Percentiles rank a stretch among this genome's conserved stretches.
Evolutionary conservation across 257 asterid genomes (phyloP).

Genomic region (Solanum chmielewskii): DNA sequence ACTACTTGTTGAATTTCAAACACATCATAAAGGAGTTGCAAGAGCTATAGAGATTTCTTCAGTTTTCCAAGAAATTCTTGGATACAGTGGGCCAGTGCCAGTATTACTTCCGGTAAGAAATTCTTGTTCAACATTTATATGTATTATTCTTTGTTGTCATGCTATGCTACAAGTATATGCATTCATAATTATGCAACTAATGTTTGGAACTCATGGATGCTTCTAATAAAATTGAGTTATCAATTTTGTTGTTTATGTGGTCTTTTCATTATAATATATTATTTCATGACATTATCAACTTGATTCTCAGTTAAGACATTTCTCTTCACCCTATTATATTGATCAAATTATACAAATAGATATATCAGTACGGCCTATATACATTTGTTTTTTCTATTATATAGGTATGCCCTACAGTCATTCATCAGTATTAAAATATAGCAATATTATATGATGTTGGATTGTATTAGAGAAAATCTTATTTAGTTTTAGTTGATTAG

Average conservation of each 20-base stretch:
- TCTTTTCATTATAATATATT: too few species aligned
- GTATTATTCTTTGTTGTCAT: background rate
- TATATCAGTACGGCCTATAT: too few species aligned
- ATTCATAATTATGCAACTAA: background rate
- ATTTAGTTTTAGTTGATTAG: too few species aligned
- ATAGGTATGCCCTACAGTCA: too few species aligned
- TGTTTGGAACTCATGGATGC: background rate
- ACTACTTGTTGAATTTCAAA: background rate
- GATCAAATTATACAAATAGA: too few species aligned
- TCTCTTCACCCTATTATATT: background rate
- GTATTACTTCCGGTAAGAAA: background rate
- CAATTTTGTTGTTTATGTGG: background rate
- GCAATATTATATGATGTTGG: too few species aligned
- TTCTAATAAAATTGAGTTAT: background rate
- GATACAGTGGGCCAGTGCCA: too few species aligned
- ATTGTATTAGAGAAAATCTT: too few species aligned
- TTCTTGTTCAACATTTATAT: background rate
- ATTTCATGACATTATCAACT: too few species aligned
- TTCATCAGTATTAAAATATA: too few species aligned
- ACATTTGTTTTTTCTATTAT: too few species aligned
- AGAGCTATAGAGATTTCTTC: background rate
- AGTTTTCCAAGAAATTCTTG: background rate
- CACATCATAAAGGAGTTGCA: background rate
- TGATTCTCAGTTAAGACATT: background rate
- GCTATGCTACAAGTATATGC: background rate